phyloP scores from a whole-genome alignment of 257 asterid genomes.

The Thymus mandschuricus region DNA sequence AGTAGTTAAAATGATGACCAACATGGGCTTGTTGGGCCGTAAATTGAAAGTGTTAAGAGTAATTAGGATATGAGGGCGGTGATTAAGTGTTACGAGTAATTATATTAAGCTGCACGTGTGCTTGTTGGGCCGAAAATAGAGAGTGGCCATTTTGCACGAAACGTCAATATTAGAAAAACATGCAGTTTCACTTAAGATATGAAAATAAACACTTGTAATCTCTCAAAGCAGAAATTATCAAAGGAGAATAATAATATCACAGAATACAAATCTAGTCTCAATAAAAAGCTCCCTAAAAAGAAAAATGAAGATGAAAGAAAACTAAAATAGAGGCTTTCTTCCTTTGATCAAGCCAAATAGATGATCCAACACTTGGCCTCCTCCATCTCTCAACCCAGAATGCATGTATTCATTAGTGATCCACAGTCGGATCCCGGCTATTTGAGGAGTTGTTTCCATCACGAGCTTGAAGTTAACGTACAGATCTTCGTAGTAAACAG shows the following conservation, averaged over 20 bases:
- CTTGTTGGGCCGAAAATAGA: too few species aligned
- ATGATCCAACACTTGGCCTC: constrained; percentile 70
- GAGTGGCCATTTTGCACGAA: too few species aligned
- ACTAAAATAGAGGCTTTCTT: constrained; percentile 72
- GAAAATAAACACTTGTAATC: too few species aligned
- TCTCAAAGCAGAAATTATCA: background rate
- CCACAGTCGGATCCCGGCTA: constrained; percentile 83
- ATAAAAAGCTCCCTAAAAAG: too few species aligned
- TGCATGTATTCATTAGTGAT: constrained; percentile 95
- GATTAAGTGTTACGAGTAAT: too few species aligned
- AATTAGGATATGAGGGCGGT: too few species aligned
- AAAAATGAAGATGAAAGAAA: background rate
- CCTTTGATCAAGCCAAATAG: constrained; percentile 83
- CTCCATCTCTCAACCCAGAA: constrained; percentile 91
- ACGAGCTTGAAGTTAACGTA: constrained; percentile 86
- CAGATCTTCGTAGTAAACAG: constrained; percentile 90
- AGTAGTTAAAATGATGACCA: too few species aligned
- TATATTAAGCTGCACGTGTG: too few species aligned
- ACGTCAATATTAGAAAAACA: too few species aligned
- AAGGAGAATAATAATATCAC: background rate
- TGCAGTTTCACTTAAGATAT: too few species aligned
- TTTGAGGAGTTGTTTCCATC: constrained; percentile 77
- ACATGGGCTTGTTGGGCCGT: too few species aligned
- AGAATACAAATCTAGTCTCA: background rate
- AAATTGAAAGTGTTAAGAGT: too few species aligned